Evolutionary conservation across 106 monocot genomes (phyloP), one percentile per base, ranked within the genome.

Genomic region (Amphibolis antarctica): DNA sequence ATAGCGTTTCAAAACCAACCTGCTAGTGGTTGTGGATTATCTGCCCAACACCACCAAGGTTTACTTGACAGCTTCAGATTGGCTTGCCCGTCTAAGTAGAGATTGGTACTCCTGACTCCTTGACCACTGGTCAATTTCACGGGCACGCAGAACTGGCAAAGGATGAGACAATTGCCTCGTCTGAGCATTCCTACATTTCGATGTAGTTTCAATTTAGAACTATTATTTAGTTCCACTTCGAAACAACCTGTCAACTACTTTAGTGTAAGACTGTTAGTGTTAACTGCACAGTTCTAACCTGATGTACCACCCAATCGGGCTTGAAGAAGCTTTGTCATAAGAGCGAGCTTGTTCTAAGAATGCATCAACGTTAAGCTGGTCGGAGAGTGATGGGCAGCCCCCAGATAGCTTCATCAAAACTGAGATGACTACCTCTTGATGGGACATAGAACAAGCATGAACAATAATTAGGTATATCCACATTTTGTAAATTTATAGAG

Each of bases 301-400:
- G 69, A 86, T 89, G 72, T 94, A 89, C 94, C 94, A 94, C 27
- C 94, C 94, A 53, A 94, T 23, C 13, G 86, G 94, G 55, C 71
- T 94, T 50, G 94, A 89, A 66, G 94, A 76, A 70, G 86, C 89
- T 73, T 89, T 94, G 50, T 94, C 94, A 62, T 94, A 94, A 51
- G 94, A 89, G 3, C 86, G 86, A 43, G 89, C 94, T 89, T 94
- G 94, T 63, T 94, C 94, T 68, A 94, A 75, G 71, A 94, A 94
- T 19, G 94, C 94, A 50, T 94, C 94, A 13, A 89, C 86, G 54
- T 89, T 94, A 46, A 94, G 83, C 65, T 94, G 94, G 62, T 82
- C 81, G 6, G 94, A 71, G 42, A 94, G 79, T 22, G 94, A 94
- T 42, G 94, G 94, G 28, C 83, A 89, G 6, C 94, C 94, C 68